Percentiles rank a stretch among this genome's conserved stretches.
Evolutionary conservation across 179 eudicot species (phyloP).

Genomic region (Camellia oleifera): DNA sequence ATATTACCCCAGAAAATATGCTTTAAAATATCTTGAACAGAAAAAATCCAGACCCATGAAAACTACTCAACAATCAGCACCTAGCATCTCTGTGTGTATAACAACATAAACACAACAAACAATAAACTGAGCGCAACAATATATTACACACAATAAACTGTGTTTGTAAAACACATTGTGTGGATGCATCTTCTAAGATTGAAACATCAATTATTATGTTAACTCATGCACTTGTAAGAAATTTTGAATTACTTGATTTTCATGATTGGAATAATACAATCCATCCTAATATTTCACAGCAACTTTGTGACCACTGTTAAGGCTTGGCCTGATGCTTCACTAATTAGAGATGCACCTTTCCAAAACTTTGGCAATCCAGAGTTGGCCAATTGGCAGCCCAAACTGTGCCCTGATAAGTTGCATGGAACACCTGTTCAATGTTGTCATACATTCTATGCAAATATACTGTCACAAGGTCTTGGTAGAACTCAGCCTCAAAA

Average conservation of each 20-base stretch:
- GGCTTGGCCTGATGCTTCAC: not conserved
- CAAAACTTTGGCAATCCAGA: not conserved
- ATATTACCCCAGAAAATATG: too few relatives aligned
- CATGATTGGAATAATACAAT: not conserved
- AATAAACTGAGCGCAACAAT: too few relatives aligned
- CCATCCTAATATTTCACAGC: not conserved
- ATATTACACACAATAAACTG: too few relatives aligned
- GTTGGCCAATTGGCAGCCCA: not conserved
- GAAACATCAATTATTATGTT: not conserved
- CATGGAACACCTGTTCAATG: too few relatives aligned
- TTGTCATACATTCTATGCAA: too few relatives aligned
- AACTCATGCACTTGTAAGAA: not conserved
- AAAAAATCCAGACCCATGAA: not conserved
- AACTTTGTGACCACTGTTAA: not conserved
- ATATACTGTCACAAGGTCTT: too few relatives aligned
- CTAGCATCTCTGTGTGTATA: not conserved
- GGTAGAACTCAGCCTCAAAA: too few relatives aligned
- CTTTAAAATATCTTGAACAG: not conserved
- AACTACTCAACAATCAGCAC: not conserved
- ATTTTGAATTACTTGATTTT: not conserved
- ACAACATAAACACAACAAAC: too few relatives aligned
- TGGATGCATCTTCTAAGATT: not conserved
- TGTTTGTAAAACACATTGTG: not conserved
- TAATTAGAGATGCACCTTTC: not conserved
- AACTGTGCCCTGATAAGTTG: not conserved